Base-by-base conservation (phyloP, 2,329 filamentous ascomycete genomes). In the Rachicladosporium sp. region DNA sequence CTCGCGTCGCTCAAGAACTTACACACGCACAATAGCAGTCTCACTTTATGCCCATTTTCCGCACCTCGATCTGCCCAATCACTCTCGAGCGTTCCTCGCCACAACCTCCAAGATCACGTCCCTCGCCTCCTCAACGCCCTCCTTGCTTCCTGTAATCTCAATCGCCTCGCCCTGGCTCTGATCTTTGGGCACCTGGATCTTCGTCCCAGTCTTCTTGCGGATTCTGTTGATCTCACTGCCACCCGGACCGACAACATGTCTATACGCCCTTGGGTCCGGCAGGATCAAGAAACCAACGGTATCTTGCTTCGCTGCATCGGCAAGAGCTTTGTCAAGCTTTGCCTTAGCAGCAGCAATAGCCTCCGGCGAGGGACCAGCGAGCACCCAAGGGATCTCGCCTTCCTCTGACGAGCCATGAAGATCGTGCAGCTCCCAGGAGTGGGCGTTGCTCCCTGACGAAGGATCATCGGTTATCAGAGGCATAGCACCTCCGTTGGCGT, bases 191-290 rank as follows among this genome's bases (percentile, higher is more conserved):
- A 98, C 89, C 48, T 88, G 87, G 59, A 98, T 93, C 65, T 82
- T 87, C 64, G 88, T 95, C 40, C 83, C 84, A 37, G 87, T 95
- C 68, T 91, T 78, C 67, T 85, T 86, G 51, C 91, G 79, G 59
- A 98, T 95, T 31, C 77, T 69, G 64, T 95, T 95, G 60, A 98
- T 93, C 63, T 89, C 89, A 61, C 77, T 82, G 43, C 91, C 91
- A 44, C 82, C 83, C 48, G 81, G 79, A 4, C 91, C 91, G 51
- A 98, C 87, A 36, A 98, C 84, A 48, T 82, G 82, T 46, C 89
- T 78, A 69, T 95, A 94, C 35, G 85, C 86, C 51, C 76, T 78
- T 8, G 91, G 85, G 57, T 98, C 89, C 0, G 89, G 83, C 31
- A 98, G 73, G 48, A 91, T 80, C 29, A 98, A 74, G 61, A 93